Percentiles rank a stretch among this genome's conserved stretches.
Evolutionary conservation across 768 basidiomycete genomes (phyloP).

Genomic region (Boletellus sp.): DNA sequence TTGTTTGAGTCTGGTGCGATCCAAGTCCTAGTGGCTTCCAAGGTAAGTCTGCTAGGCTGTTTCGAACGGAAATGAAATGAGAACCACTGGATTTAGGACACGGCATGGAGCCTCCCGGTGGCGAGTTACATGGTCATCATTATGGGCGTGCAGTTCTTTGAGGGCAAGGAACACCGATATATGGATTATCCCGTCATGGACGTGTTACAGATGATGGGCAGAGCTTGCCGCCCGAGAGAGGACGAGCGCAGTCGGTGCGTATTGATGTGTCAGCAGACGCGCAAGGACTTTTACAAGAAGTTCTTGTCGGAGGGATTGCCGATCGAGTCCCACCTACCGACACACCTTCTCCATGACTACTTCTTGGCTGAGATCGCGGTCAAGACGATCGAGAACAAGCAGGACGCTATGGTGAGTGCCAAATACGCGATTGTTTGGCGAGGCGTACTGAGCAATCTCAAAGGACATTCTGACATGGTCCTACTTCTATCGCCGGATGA

Average conservation of each 20-base stretch:
- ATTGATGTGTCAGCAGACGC: conserved; percentile 94
- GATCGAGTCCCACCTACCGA: conserved; percentile 92
- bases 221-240: conserved; percentile 87
- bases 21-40: conserved; percentile 90
- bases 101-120: conserved; percentile 93
- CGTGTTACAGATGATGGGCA: conserved; percentile 98
- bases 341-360: conserved; percentile 90
- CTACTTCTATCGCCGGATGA: conserved; percentile 96
- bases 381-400: conserved; percentile 98
- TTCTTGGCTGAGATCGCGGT: conserved; percentile 98
- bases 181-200: conserved; percentile 98
- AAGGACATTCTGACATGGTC: conserved; percentile 98
- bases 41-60: conserved; percentile 45
- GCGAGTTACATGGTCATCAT: conserved; percentile 97
- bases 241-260: conserved; percentile 92
- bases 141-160: conserved; percentile 97
- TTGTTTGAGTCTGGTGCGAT: conserved; percentile 93
- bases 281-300: conserved; percentile 99
- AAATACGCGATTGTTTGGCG: neutral
- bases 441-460: neutral
- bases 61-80: neutral
- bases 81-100: conserved; percentile 54
- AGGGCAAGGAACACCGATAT: conserved; percentile 97
- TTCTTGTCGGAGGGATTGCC: conserved; percentile 97
- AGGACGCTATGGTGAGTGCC: conserved; percentile 80